These are phyloP conservation scores for Cyberlindnera mrakii DNA, from an alignment of 805 yeast genomes.

Conservation along the genomic window DNA sequence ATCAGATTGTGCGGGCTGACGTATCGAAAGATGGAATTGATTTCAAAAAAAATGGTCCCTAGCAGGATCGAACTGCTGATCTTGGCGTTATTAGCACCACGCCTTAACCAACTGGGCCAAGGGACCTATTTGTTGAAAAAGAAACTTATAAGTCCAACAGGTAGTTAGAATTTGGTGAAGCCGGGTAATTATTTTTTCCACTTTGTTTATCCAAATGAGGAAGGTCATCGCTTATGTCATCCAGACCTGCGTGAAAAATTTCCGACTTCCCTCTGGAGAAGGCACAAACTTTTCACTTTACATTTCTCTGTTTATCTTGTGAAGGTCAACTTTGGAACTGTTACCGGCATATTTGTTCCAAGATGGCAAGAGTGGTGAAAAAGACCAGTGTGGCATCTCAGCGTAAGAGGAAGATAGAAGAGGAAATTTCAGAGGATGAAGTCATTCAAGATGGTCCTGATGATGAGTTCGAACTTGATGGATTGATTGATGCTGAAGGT, in stretches of 20 bases:
- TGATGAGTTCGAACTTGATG: constrained; percentile 16
- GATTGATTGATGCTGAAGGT: constrained; percentile 31
- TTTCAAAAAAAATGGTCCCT: constrained; percentile 49
- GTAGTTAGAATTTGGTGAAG: too few relatives aligned
- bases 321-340: background rate
- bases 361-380: background rate
- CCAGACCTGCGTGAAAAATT: background rate
- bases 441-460: constrained; percentile 5
- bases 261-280: background rate
- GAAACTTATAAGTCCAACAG: too few relatives aligned
- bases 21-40: too few relatives aligned
- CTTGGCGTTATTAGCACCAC: constrained; percentile 51
- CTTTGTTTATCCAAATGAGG: background rate
- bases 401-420: constrained; percentile 20
- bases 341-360: background rate
- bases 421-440: constrained; percentile 7
- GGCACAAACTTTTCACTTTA: background rate
- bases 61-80: constrained; percentile 88
- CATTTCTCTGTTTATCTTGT: background rate
- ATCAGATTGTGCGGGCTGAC: too few relatives aligned
- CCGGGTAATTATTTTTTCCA: background rate
- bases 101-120: constrained; percentile 59
- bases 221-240: background rate
- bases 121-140: constrained; percentile 32
- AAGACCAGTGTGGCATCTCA: background rate